Evolutionary conservation across 2,329 filamentous ascomycete species (phyloP), one percentile per base, ranked within the genome.

Genomic region (Verticillium longisporum): DNA sequence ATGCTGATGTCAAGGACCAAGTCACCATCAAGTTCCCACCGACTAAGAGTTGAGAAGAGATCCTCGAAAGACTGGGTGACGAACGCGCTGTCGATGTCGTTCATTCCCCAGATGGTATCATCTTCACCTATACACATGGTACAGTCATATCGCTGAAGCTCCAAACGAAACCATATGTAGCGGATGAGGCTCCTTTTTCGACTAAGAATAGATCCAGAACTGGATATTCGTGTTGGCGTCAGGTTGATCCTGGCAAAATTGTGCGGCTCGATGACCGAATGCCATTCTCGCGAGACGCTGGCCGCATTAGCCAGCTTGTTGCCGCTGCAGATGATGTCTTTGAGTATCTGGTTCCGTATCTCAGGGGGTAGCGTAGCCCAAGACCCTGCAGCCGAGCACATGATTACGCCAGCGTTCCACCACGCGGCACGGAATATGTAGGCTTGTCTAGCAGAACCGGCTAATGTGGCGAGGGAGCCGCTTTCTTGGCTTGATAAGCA

Each of bases 1-100:
- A 75, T 62, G 61, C 71, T 75, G 36, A 75, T 72, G 67, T 76
- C 75, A 45, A 77, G 71, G 32, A 69, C 56, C 60, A 77, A 68
- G 56, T 69, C 65, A 58, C 70, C 63, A n/a, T 64, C 60, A 62
- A 68, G 69, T 62, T 73, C 68, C 72, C 70, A 75, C 63, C 55
- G 37, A 67, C 67, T 71, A 21, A 75, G 71, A 59, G 61, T 62
- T 56, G 62, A 65, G 57, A 76, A 71, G 36, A 75, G 60, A 59
- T 62, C 64, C 63, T 36, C 4, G 34, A 36, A 36, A 36, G 34
- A 9, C 9, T 13, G 9, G 9, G 34, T 13, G 34, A 36, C 13
- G 34, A 10, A 36, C 13, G 9, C 9, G 34, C 13, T 36, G 34
- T 36, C 34, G 34, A 36, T 4, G 3, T 36, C 13, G 13, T 36